Conservation (phyloP, 495 filamentous ascomycete genomes). For the Ramalina intermedia region DNA sequence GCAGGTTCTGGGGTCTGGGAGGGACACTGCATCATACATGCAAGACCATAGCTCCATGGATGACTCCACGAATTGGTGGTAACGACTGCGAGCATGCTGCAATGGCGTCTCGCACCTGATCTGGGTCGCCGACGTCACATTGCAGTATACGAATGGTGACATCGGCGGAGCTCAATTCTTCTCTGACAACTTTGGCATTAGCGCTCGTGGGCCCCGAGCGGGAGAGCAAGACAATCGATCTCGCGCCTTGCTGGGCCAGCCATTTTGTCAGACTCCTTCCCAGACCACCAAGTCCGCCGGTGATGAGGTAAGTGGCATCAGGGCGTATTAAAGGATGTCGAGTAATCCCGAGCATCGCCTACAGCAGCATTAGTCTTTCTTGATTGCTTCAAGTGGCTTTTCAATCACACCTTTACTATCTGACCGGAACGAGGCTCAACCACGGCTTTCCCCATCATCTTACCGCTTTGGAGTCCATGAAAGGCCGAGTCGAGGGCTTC, state of each 20-base stretch:
- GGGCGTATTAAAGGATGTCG: not conserved
- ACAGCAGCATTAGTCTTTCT: conserved; percentile 18
- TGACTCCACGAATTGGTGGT: conserved; percentile 10
- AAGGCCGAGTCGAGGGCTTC: conserved; percentile 33
- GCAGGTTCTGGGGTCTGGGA: too few species aligned
- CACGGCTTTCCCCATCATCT: conserved; percentile 38
- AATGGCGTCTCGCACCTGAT: not conserved
- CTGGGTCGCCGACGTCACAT: not conserved
- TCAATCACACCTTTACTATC: conserved; percentile 1
- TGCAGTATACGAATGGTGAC: not conserved
- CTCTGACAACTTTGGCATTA: not conserved
- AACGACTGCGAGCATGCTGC: not conserved
- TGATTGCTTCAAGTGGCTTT: conserved; percentile 23
- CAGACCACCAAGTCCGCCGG: conserved; percentile 23
- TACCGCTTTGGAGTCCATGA: conserved; percentile 33
- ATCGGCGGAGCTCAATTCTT: not conserved
- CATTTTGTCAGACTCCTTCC: conserved; percentile 16
- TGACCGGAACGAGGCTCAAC: conserved; percentile 8
- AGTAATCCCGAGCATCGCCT: not conserved
- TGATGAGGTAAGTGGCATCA: conserved; percentile 21
- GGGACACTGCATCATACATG: not conserved
- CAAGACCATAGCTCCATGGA: conserved; percentile 13
- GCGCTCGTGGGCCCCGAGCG: conserved; percentile 11
- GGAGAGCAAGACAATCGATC: conserved; percentile 18
- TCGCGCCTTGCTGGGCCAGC: conserved; percentile 19